Conservation (phyloP, 208 protist species). For the Leishmania major region DNA sequence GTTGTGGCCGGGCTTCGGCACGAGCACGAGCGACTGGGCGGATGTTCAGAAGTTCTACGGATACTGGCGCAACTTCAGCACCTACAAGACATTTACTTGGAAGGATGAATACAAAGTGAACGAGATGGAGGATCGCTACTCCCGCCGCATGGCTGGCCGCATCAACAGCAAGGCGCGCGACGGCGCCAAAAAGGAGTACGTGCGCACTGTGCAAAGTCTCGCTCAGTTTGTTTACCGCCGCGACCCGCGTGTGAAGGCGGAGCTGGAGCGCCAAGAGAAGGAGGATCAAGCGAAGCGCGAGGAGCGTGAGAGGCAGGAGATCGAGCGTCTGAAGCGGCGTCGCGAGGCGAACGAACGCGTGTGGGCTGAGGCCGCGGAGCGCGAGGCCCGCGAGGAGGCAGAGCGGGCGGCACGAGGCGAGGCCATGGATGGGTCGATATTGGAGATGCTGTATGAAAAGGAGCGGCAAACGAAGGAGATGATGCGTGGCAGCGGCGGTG, state of each 20-base stretch:
- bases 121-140: conserved; percentile 89
- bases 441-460: conserved; percentile 90
- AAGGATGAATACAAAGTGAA: conserved; percentile 93
- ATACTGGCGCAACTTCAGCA: conserved; percentile 89
- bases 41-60: conserved; percentile 81
- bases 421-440: conserved; percentile 64
- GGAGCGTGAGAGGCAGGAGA: conserved; percentile 58
- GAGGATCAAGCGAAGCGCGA: conserved; percentile 60
- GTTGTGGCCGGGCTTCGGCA: conserved; percentile 74
- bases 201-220: conserved; percentile 77
- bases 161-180: conserved; percentile 87
- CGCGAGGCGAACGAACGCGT: conserved; percentile 78
- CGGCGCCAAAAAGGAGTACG: conserved; percentile 86
- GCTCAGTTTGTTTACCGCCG: conserved; percentile 84
- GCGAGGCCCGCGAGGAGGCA: conserved; percentile 75
- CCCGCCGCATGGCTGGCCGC: conserved; percentile 77
- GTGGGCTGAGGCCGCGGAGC: conserved; percentile 84
- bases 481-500: conserved; percentile 46
- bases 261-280: conserved; percentile 58
- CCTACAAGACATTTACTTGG: conserved; percentile 86
- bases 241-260: conserved; percentile 82
- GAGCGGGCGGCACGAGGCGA: conserved; percentile 75
- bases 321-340: conserved; percentile 57
- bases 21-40: conserved; percentile 55
- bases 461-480: conserved; percentile 71